These are phyloP conservation scores for Rhodotorula toruloides DNA, from an alignment of 768 basidiomycete genomes.

Conservation along the genomic window DNA sequence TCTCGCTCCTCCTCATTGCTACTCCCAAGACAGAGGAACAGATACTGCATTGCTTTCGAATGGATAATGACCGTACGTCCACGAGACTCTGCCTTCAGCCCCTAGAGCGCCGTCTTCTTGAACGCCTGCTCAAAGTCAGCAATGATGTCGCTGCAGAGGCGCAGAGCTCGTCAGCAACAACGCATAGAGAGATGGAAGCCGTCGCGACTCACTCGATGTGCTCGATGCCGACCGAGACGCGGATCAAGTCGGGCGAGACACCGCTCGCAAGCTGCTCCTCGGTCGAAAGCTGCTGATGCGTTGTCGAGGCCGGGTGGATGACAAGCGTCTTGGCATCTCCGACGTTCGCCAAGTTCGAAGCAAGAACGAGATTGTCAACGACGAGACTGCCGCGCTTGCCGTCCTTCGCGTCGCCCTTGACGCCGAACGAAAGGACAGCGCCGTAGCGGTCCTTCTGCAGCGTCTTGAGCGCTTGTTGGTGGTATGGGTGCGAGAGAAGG, in stretches of 20 bases:
- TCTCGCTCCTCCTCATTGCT: too few species aligned
- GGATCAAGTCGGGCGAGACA: constrained; percentile 59
- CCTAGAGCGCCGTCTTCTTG: constrained; percentile 21
- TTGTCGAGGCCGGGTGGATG: constrained; percentile 61
- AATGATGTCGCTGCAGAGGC: constrained; percentile 48
- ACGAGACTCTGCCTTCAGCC: background rate
- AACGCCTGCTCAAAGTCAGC: constrained; percentile 51
- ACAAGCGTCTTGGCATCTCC: constrained; percentile 66
- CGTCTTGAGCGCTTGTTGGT: constrained; percentile 54
- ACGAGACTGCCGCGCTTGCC: constrained; percentile 45
- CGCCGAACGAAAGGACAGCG: constrained; percentile 67
- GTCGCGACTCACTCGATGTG: constrained; percentile 33
- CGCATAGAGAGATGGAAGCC: background rate
- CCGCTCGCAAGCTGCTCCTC: constrained; percentile 54
- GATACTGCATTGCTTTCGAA: background rate
- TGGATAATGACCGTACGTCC: too few species aligned
- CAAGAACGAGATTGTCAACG: constrained; percentile 66
- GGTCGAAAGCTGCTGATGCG: constrained; percentile 63
- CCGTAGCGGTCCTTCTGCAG: constrained; percentile 51
- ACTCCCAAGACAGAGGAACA: background rate
- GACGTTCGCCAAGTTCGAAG: constrained; percentile 53
- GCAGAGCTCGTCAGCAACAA: background rate
- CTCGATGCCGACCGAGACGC: constrained; percentile 51
- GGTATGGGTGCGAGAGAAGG: constrained; percentile 58
- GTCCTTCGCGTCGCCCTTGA: constrained; percentile 2